These are phyloP conservation scores for Quercus rubra DNA, from an alignment of 306 rosid species.

Conservation along the genomic window DNA sequence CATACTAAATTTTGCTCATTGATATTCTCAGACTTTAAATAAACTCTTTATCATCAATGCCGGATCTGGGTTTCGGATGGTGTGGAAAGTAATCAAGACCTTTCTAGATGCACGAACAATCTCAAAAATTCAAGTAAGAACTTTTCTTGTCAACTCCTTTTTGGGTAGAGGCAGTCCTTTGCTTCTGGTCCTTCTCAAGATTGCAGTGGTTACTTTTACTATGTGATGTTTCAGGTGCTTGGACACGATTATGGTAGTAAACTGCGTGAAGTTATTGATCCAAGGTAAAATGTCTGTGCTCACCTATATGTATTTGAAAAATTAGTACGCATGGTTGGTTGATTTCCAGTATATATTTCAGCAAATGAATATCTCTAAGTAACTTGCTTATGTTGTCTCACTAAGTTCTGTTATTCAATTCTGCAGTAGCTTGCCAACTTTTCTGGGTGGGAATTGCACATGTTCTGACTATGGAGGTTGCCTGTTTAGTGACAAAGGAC, in stretches of 20 bases:
- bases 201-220: neutral
- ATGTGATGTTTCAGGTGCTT: slow-evolving; percentile 54
- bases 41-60: slow-evolving; percentile 77
- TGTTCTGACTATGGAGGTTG: slow-evolving; percentile 85
- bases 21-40: slow-evolving; percentile 57
- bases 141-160: slow-evolving; percentile 4
- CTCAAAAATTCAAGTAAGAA: slow-evolving; percentile 67
- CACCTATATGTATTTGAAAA: neutral
- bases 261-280: slow-evolving; percentile 52
- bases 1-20: neutral
- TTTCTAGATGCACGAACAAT: slow-evolving; percentile 71
- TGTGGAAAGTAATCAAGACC: slow-evolving; percentile 80
- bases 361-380: neutral
- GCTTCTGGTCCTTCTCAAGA: neutral
- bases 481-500: slow-evolving; percentile 77
- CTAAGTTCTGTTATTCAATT: neutral
- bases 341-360: neutral
- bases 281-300: slow-evolving; percentile 42
- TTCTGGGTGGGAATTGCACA: slow-evolving; percentile 77
- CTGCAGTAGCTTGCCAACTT: slow-evolving; percentile 78
- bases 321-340: neutral
- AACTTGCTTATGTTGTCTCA: neutral
- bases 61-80: slow-evolving; percentile 73
- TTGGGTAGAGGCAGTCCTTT: slow-evolving; percentile 1
- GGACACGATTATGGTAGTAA: slow-evolving; percentile 55